Evolutionary conservation across 768 basidiomycete genomes (phyloP), one percentile per base, ranked within the genome.

Genomic region (Melanogaster broomeanus): DNA sequence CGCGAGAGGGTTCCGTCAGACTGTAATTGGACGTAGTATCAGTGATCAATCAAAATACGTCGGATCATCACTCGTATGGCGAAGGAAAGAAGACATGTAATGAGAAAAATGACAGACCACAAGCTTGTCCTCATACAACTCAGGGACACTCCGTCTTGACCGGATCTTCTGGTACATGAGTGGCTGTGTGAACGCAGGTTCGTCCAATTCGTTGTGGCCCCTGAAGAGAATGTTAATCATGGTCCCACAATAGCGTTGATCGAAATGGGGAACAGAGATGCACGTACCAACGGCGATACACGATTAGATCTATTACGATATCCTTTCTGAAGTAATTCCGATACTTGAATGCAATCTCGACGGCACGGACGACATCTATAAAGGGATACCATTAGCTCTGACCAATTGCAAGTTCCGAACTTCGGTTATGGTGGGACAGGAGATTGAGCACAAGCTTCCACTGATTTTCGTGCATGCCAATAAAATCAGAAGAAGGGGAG

Each of bases 131-230:
- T 94, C 91, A 64, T 94, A 96, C 12, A 92, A 72, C 45, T 84
- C 75, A 6, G 92, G 91, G 5, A 93, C 90, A 12, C 87, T 88
- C 41, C 77, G 80, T 42, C 93, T 76, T 0, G 84, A 78, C 6
- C 84, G 79, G 61, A 96, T 95, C 71, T 88, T 83, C 67, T 90
- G 79, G 69, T 97, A 97, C 93, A 96, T 97, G 10, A 86, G 72
- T 0, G 94, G 93, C 52, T 87, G 88, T 0, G 94, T 96, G 65
- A 93, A 89, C 15, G 83, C 82, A 0, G 91, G 91, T 45, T 93
- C 80, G 61, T 94, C 90, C 27, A 93, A 78, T 67, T 94, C 93
- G 60, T 95, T 95, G 65, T 94, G 93, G 2, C 92, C 83, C 82
- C 90, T 84, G 55, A 44, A 25, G 22, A 51, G 46, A 33, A 2